These are phyloP conservation scores for Claviceps monticola DNA, from an alignment of 2,329 filamentous ascomycete genomes.

Conservation along the genomic window DNA sequence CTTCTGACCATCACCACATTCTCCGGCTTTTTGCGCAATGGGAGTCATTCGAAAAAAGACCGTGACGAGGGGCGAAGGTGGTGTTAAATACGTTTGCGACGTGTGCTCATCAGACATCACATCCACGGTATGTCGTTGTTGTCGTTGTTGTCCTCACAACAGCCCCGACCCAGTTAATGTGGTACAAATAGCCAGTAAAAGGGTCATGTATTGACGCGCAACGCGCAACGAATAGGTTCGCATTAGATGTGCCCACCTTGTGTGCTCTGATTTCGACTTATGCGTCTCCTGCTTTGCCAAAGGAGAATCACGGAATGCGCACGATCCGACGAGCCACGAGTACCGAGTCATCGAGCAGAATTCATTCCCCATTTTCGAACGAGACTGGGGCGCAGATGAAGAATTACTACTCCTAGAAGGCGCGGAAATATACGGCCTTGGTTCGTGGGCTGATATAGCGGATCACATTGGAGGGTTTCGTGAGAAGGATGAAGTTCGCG, in stretches of 20 bases:
- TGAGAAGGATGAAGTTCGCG: conserved; percentile 85
- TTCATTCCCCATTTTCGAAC: conserved; percentile 89
- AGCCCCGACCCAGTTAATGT: background rate
- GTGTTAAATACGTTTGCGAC: conserved; percentile 94
- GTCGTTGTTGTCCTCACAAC: conserved; percentile 19
- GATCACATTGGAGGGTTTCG: conserved; percentile 96
- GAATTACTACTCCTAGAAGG: conserved; percentile 88
- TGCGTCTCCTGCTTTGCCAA: conserved; percentile 90
- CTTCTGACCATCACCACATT: background rate
- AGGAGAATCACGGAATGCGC: conserved; percentile 65
- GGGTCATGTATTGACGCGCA: conserved; percentile 5
- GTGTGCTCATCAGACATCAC: conserved; percentile 95
- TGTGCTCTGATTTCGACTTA: conserved; percentile 88
- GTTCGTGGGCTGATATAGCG: conserved; percentile 95
- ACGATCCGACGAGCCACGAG: conserved; percentile 74
- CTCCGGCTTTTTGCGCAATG: conserved; percentile 35
- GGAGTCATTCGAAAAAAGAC: conserved; percentile 95
- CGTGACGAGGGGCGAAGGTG: conserved; percentile 68
- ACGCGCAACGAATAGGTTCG: conserved; percentile 50
- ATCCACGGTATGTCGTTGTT: conserved; percentile 57
- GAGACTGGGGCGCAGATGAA: conserved; percentile 94
- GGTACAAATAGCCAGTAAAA: background rate
- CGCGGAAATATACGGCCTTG: conserved; percentile 87
- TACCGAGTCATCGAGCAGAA: conserved; percentile 97
- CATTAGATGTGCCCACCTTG: conserved; percentile 73